Evolutionary conservation across 2,329 filamentous ascomycete species (phyloP).

Genomic region (Xylariaceae sp.): DNA sequence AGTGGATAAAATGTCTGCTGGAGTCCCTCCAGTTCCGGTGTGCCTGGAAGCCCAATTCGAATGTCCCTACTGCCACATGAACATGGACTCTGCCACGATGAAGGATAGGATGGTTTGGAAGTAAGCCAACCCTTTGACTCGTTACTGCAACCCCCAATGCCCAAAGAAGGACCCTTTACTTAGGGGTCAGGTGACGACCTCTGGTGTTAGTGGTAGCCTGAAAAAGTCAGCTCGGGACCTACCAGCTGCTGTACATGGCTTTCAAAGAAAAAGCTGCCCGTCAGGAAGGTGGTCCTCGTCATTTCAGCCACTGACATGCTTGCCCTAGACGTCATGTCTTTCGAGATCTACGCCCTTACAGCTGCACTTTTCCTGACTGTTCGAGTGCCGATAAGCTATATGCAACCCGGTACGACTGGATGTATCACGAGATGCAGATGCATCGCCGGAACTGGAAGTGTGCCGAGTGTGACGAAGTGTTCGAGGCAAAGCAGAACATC

Average conservation of each 20-base stretch:
- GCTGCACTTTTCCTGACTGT: conserved; percentile 5
- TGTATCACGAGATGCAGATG: conserved; percentile 6
- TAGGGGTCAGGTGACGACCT: no score
- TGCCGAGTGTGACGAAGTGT: background rate
- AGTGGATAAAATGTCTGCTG: background rate
- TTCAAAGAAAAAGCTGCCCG: no score
- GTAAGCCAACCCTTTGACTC: no score
- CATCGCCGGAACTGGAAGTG: conserved; percentile 5
- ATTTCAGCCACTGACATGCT: no score
- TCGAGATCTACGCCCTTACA: conserved; percentile 5
- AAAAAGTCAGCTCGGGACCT: no score
- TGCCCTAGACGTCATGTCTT: conserved; percentile 5
- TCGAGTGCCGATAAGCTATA: conserved; percentile 2
- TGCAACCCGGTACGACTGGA: conserved; percentile 4
- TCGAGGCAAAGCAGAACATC: background rate
- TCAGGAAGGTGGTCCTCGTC: no score
- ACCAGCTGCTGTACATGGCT: no score
- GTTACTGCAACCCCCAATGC: no score
- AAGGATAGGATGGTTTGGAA: conserved; percentile 1
- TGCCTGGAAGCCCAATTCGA: background rate
- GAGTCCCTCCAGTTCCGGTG: conserved; percentile 1
- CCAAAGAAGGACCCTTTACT: no score
- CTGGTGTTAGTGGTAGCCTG: no score
- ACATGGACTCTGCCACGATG: background rate
- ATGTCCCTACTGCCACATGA: conserved; percentile 5